Conservation (phyloP, 495 filamentous ascomycete genomes). For the Coniosporium apollinis region DNA sequence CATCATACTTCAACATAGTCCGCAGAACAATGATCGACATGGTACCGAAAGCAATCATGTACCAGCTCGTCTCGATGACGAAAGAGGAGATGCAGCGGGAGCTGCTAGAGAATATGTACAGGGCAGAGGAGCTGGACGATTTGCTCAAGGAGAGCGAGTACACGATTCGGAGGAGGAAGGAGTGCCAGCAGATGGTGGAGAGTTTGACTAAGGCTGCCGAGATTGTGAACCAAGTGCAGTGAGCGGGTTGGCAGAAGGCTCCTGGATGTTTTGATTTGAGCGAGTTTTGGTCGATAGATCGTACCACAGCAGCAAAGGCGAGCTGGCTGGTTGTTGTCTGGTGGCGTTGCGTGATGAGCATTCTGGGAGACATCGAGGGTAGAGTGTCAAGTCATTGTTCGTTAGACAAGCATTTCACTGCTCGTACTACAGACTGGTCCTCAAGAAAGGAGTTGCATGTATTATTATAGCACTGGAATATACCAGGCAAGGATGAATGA, state of each 20-base stretch:
- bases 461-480: no score
- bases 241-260: slow-evolving; percentile 20
- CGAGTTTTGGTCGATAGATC: no score
- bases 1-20: slow-evolving; percentile 95
- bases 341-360: no score
- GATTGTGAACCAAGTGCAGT: slow-evolving; percentile 96
- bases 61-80: slow-evolving; percentile 84
- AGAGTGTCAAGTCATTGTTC: no score
- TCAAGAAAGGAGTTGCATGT: no score
- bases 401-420: no score
- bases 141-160: slow-evolving; percentile 97
- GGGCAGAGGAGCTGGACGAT: slow-evolving; percentile 72
- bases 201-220: slow-evolving; percentile 72
- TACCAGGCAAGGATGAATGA: no score
- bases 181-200: slow-evolving; percentile 99
- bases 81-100: slow-evolving; percentile 99
- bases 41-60: slow-evolving; percentile 99
- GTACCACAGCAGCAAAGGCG: no score
- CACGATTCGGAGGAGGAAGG: slow-evolving; percentile 85
- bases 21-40: slow-evolving; percentile 98
- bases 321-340: no score
- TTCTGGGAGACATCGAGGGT: no score
- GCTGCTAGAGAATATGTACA: slow-evolving; percentile 96
- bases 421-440: no score
- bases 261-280: no score